These are phyloP conservation scores for Alternaria dauci DNA, from an alignment of 2,329 filamentous ascomycete species.

Conservation along the genomic window DNA sequence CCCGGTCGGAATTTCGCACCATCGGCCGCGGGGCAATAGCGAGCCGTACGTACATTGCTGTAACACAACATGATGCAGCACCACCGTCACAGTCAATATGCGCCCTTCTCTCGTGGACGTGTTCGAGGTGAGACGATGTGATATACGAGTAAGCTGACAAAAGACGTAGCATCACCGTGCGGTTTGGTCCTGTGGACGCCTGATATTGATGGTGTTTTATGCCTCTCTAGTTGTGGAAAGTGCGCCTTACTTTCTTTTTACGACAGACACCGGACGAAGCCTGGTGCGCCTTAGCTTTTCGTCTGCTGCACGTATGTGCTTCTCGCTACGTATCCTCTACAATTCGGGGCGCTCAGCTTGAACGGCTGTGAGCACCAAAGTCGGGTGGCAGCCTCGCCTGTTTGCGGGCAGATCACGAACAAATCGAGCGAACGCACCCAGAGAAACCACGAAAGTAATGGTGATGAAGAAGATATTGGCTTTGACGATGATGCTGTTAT, in stretches of 20 bases:
- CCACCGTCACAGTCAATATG: background rate
- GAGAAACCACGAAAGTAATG: too few species aligned
- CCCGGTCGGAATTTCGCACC: background rate
- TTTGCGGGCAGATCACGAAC: too few species aligned
- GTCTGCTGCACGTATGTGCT: background rate
- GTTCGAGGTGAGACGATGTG: background rate
- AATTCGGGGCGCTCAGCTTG: too few species aligned
- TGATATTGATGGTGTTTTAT: background rate
- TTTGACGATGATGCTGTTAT: too few species aligned
- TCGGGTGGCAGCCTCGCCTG: too few species aligned
- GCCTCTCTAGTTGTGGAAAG: background rate
- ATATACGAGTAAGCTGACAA: background rate
- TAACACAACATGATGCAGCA: background rate
- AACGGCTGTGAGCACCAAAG: too few species aligned
- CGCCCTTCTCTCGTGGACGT: background rate
- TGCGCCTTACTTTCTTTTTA: background rate
- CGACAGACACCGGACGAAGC: background rate
- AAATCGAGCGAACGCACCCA: too few species aligned
- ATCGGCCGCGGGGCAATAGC: background rate
- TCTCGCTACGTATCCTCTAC: too few species aligned
- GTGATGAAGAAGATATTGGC: too few species aligned
- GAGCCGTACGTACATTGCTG: background rate
- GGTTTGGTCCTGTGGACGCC: conserved; percentile 3
- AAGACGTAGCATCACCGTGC: background rate
- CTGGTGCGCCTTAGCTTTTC: background rate